A percentile compares a stretch with the other conserved stretches of the same genome.
Evolutionary conservation across 83 land plant species (phyloP).

Genomic region (Picea mariana): DNA sequence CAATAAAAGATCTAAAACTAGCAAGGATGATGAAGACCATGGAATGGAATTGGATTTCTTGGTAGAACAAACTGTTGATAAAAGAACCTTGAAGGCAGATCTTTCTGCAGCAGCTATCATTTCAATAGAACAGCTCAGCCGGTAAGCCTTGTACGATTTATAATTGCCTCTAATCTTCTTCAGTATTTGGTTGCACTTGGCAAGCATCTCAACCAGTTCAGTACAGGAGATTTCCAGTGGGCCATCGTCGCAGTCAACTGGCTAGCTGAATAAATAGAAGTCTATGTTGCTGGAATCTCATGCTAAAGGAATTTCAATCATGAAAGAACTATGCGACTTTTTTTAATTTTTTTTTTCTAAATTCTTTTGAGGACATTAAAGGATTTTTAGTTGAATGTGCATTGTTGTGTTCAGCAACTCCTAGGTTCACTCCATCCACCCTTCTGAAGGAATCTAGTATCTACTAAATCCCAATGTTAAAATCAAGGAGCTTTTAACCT

Average conservation of each 20-base stretch:
- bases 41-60: slow-evolving; percentile 42
- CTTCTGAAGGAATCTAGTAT: neutral
- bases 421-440: neutral
- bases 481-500: too few species aligned
- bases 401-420: neutral
- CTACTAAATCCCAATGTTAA: too few species aligned
- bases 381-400: neutral
- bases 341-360: neutral
- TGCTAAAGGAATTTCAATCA: neutral
- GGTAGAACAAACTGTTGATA: slow-evolving; percentile 38
- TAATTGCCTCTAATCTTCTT: neutral
- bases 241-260: neutral
- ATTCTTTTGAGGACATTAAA: neutral
- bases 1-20: slow-evolving; percentile 18
- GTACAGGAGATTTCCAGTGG: neutral
- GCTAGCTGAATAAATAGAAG: slow-evolving; percentile 1
- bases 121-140: slow-evolving; percentile 74
- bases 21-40: slow-evolving; percentile 11
- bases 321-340: neutral
- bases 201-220: neutral
- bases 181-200: neutral
- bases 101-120: slow-evolving; percentile 59
- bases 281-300: too few species aligned
- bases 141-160: slow-evolving; percentile 27
- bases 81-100: slow-evolving; percentile 38